Base-by-base conservation (phyloP, 2,329 filamentous ascomycete species). In the Colletotrichum camelliae region DNA sequence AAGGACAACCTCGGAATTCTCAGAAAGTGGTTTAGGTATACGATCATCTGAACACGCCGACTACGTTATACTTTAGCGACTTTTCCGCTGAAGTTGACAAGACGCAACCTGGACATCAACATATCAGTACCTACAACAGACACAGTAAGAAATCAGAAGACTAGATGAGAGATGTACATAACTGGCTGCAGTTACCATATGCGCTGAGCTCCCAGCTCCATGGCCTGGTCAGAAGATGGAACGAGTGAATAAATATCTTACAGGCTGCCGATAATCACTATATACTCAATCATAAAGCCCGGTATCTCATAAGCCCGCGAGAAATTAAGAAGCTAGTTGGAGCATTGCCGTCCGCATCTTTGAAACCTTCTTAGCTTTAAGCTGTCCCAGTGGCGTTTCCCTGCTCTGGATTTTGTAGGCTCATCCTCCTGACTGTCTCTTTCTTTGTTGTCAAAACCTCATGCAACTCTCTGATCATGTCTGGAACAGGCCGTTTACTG, bases 381-480 rank as follows among this genome's bases (percentile, higher is more conserved):
- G 43, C 43, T 39, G 21, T 29, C 18, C 35, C 35, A 5, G 33
- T 35, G 15, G 33, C 8, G 21, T 1, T 7, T n/a, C 31, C 61
- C 13, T 64, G 61, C 37, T 39, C 70, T 1, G 58, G 43, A 10
- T 27, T 61, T 4, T 72, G 62, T 24, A 48, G 24, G 18, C 73
- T 75, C 73, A 75, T 75, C 7, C 64, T 52, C 5, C 73, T 67
- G 7, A 72, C 70, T 4, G 43, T 66, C 1, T 60, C 52, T 64
- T 68, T 75, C 2, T 75, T 75, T 18, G 70, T 75, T 55, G 55
- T 68, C 57, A 75, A 35, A 15, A 71, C 71, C 16, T 75, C 70
- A 8, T 75, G 69, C n/a, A 75, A 12, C 18, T 75, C 73, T 10
- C 69, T 43, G 12, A 75, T 43, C 13, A 73, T 71, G 10, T 29